Evolutionary conservation across 805 yeast species (phyloP), one percentile per base, ranked within the genome.

Genomic region (Kodamaea jinghongensis): DNA sequence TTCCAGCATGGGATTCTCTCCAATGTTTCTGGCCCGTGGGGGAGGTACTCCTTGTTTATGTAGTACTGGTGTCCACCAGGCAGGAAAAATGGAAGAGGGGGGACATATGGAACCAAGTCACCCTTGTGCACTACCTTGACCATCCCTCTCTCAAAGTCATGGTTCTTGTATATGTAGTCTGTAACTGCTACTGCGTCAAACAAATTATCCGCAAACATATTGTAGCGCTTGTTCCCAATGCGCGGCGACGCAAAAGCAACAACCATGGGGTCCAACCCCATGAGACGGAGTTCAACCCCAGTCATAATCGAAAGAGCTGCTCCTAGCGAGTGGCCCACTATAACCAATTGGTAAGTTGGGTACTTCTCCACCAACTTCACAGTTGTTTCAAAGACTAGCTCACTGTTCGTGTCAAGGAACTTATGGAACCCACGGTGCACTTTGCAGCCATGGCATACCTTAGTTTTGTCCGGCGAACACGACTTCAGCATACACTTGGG

Each of bases 261-360:
- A 1, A 82, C 76, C 28, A 71, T 53, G 0, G 85, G 83, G 6
- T 74, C 56, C 41, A 61, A 63, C 0, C 86, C 87, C 52, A 75
- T 46, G 13, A 77, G 50, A 40, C 71, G 60, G 34, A 81, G 65
- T 50, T 85, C 93, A 15, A 79, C 66, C 0, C 84, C 91, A 6
- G 77, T 71, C 25, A 86, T 59, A 3, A 70, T 60, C 1, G 89
- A 82, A 37, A 83, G 56, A 0, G 90, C 89, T 5, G 82, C 95
- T 3, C 89, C 90, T 30, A 86, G 59, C 0, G 93, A 86, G 58
- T 86, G 95, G 0, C 95, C 95, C 1, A 80, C 65, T 1, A 82
- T 68, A 1, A 75, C 67, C 4, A 83, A 42, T 14, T 65, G 54
- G 53, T 79, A 82, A 16, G 67, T 71, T 0, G 79, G 75, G 50